Evolutionary conservation across 257 asterid species (phyloP).

Genomic region (Solanum dulcamara): DNA sequence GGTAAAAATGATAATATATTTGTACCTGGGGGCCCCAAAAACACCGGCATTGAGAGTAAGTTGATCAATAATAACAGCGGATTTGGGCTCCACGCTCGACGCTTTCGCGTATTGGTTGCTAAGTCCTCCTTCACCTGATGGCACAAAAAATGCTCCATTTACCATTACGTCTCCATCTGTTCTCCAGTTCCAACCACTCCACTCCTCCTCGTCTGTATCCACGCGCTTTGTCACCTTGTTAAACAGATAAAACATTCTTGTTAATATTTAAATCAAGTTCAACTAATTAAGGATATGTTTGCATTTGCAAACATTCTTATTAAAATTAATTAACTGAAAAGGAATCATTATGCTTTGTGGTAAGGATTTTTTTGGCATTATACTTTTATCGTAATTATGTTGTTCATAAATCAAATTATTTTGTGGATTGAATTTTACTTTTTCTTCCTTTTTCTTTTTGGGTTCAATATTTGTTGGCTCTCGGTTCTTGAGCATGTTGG

Average conservation of each 20-base stretch:
- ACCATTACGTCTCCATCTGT: conserved; percentile 52
- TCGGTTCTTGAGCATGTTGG: too few species aligned
- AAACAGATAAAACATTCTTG: not conserved
- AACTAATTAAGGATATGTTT: not conserved
- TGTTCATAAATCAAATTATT: too few species aligned
- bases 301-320: not conserved
- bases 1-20: not conserved
- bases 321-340: not conserved
- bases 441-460: too few species aligned
- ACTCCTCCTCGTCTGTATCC: conserved; percentile 36
- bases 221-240: conserved; percentile 56
- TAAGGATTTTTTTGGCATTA: not conserved
- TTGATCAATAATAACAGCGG: conserved; percentile 34
- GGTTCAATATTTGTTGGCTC: too few species aligned
- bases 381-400: too few species aligned
- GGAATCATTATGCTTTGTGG: not conserved
- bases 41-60: conserved; percentile 66
- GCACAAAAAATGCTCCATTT: conserved; percentile 58
- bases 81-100: conserved; percentile 38
- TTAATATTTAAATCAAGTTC: not conserved
- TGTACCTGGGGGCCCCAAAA: conserved; percentile 48
- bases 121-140: conserved; percentile 46
- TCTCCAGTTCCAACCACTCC: conserved; percentile 65
- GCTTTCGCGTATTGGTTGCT: conserved; percentile 43
- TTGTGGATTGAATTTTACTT: not conserved